Conservation (phyloP, 2,329 filamentous ascomycete genomes). For the Furcasterigmium sp. region DNA sequence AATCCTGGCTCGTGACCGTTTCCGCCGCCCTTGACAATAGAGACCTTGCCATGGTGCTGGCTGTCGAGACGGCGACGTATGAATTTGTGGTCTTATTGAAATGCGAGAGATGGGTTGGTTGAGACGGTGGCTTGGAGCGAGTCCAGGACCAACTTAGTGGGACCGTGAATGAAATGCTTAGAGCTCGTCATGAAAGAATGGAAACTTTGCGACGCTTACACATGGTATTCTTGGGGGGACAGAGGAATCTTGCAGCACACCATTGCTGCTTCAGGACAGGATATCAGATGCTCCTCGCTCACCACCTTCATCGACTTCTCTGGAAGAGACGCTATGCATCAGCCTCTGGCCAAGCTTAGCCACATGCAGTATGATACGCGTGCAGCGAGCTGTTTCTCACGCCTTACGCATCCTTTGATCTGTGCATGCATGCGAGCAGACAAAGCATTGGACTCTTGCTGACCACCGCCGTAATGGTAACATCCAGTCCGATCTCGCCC, state of each 20-base stretch:
- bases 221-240: not conserved
- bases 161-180: not conserved
- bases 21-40: conserved; percentile 82
- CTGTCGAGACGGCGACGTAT: not conserved
- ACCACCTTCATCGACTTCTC: not conserved
- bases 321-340: not conserved
- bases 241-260: not conserved
- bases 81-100: not conserved
- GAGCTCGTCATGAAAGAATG: not conserved
- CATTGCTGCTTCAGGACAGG: not conserved
- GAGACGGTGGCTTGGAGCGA: not conserved
- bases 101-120: not conserved
- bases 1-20: conserved; percentile 89
- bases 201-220: not conserved
- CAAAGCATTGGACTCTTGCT: too few species aligned
- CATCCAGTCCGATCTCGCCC: not conserved
- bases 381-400: not conserved
- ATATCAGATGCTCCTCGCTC: not conserved
- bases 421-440: not conserved
- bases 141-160: not conserved
- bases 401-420: not conserved
- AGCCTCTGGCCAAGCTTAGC: not conserved
- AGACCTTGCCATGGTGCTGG: conserved; percentile 41
- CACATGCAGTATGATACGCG: not conserved
- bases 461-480: not conserved